Evolutionary conservation across 768 basidiomycete species (phyloP).

Genomic region (Rhizopogon sp.): DNA sequence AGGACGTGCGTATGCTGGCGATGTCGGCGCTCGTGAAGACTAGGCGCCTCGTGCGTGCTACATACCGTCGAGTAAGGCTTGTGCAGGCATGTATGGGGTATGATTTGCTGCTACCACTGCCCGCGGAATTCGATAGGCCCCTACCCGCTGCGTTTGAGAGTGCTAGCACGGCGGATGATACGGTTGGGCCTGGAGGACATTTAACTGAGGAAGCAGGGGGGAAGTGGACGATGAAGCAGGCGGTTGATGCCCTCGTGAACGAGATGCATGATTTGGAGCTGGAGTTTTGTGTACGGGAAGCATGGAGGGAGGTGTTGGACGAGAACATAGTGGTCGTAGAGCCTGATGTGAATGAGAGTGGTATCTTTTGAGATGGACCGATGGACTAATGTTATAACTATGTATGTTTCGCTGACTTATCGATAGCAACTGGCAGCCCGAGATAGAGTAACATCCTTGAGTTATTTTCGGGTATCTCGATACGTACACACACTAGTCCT

Average conservation of each 20-base stretch:
- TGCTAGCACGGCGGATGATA: conserved; percentile 2
- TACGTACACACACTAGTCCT: background rate
- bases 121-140: conserved; percentile 17
- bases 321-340: conserved; percentile 6
- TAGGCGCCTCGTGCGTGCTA: conserved; percentile 44
- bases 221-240: conserved; percentile 52
- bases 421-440: too few species aligned
- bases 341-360: background rate
- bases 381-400: too few species aligned
- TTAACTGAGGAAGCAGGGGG: conserved; percentile 4
- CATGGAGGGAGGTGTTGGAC: conserved; percentile 14
- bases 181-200: conserved; percentile 15
- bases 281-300: conserved; percentile 44
- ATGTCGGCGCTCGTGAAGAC: conserved; percentile 46
- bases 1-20: conserved; percentile 5
- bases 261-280: conserved; percentile 56
- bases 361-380: background rate
- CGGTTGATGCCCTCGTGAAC: conserved; percentile 43
- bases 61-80: conserved; percentile 55
- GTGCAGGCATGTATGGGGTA: conserved; percentile 67
- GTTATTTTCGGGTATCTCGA: too few species aligned
- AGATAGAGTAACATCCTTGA: too few species aligned
- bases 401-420: too few species aligned
- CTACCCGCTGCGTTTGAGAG: background rate
- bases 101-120: conserved; percentile 46